phyloP scores from a whole-genome alignment of 2,329 filamentous ascomycete species.

The Pseudogymnoascus sp. region DNA sequence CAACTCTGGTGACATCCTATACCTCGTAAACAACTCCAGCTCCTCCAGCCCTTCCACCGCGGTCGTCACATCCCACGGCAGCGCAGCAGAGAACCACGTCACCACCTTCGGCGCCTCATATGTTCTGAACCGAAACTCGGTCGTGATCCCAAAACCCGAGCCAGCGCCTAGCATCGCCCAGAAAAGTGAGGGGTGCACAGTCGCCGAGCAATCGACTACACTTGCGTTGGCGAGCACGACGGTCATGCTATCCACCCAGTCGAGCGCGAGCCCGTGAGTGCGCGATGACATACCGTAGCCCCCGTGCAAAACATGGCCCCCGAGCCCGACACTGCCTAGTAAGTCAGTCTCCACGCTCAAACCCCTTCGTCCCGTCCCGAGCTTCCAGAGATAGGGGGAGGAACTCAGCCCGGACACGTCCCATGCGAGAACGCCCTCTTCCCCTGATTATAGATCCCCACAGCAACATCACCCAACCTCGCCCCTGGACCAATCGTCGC shows the following conservation, averaged over 20 bases:
- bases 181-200: slow-evolving; percentile 24
- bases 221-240: slow-evolving; percentile 36
- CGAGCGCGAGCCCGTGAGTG: slow-evolving; percentile 44
- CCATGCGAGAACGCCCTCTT: slow-evolving; percentile 36
- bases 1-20: background rate
- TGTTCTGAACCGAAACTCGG: slow-evolving; percentile 27
- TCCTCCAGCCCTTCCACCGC: background rate
- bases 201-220: slow-evolving; percentile 21
- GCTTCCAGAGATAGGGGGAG: background rate
- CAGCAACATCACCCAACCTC: slow-evolving; percentile 38
- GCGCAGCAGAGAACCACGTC: slow-evolving; percentile 19
- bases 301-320: slow-evolving; percentile 41
- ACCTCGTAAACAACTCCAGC: background rate
- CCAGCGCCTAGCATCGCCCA: slow-evolving; percentile 30
- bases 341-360: background rate
- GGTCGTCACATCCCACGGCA: slow-evolving; percentile 12
- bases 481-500: slow-evolving; percentile 34
- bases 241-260: slow-evolving; percentile 41
- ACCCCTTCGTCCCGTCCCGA: background rate
- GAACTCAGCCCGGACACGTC: slow-evolving; percentile 32
- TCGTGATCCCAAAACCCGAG: slow-evolving; percentile 31
- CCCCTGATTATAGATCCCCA: slow-evolving; percentile 29
- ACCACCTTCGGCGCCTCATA: slow-evolving; percentile 28
- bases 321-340: slow-evolving; percentile 32
- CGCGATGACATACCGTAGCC: slow-evolving; percentile 39